Percentiles rank a stretch among this genome's conserved stretches.
phyloP scores from a whole-genome alignment of 140 eudicot genomes.

The Stevia rebaudiana region DNA sequence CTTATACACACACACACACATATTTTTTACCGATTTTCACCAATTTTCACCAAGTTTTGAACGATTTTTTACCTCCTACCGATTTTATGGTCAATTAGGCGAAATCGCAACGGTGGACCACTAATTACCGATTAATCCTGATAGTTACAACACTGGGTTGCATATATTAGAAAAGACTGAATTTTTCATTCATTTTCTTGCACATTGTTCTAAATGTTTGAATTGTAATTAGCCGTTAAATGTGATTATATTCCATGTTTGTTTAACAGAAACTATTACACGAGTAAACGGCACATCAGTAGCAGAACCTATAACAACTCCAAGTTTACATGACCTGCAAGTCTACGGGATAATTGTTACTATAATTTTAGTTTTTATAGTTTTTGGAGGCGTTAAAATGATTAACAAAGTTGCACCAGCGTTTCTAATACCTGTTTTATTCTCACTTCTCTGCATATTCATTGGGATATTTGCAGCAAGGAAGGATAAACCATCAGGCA shows the following conservation, averaged over 20 bases:
- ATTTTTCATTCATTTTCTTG: neutral
- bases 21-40: too few relatives aligned
- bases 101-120: too few relatives aligned
- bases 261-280: conserved; percentile 59
- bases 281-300: conserved; percentile 62
- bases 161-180: neutral
- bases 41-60: too few relatives aligned
- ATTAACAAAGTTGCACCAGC: conserved; percentile 97
- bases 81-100: too few relatives aligned
- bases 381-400: conserved; percentile 94
- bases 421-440: conserved; percentile 85
- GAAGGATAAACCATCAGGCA: conserved; percentile 70
- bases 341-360: conserved; percentile 89
- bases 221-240: neutral
- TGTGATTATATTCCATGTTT: conserved; percentile 17
- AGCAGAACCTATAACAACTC: conserved; percentile 66
- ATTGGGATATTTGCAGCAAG: conserved; percentile 68
- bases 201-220: neutral
- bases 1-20: too few relatives aligned
- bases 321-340: conserved; percentile 93
- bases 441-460: conserved; percentile 80
- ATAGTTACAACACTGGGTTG: neutral
- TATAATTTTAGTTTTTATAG: conserved; percentile 76
- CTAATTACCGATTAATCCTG: too few relatives aligned
- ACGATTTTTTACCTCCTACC: too few relatives aligned